Percentiles rank a stretch among this genome's conserved stretches.
Evolutionary conservation across 768 basidiomycete species (phyloP).

Genomic region (Collybia sordida): DNA sequence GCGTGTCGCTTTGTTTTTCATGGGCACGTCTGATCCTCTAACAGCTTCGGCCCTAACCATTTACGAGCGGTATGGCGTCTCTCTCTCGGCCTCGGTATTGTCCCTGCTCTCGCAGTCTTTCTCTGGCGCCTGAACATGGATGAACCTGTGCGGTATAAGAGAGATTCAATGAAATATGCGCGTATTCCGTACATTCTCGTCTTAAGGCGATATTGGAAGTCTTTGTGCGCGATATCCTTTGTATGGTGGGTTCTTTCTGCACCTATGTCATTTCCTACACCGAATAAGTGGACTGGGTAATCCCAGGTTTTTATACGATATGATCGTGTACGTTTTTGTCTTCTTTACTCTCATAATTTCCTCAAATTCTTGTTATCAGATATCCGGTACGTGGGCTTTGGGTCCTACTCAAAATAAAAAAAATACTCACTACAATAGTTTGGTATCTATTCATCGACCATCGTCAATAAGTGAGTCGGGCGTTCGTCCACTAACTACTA

Average conservation of each 20-base stretch:
- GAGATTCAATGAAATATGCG: constrained; percentile 74
- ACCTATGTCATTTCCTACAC: background rate
- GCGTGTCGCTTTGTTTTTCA: constrained; percentile 17
- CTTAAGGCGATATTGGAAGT: constrained; percentile 74
- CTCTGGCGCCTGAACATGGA: constrained; percentile 85
- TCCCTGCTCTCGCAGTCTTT: constrained; percentile 78
- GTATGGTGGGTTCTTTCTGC: constrained; percentile 53
- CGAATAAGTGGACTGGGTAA: background rate
- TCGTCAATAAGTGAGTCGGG: constrained; percentile 56
- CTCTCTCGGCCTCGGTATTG: constrained; percentile 77
- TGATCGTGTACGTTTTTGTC: constrained; percentile 56
- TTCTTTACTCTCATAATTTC: background rate
- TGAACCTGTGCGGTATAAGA: constrained; percentile 72
- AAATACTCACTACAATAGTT: constrained; percentile 41
- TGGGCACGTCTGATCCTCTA: background rate
- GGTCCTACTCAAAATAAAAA: too few species aligned
- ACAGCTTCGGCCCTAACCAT: constrained; percentile 73
- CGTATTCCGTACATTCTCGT: constrained; percentile 75
- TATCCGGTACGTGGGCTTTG: constrained; percentile 54
- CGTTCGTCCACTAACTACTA: background rate
- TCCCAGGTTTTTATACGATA: constrained; percentile 71
- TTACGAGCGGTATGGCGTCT: constrained; percentile 85
- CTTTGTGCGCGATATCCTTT: constrained; percentile 67
- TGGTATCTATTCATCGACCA: constrained; percentile 75
- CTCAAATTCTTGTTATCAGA: constrained; percentile 23